Conservation (phyloP, 176 grass and related monocot species). For the Urochloa ruziziensis region DNA sequence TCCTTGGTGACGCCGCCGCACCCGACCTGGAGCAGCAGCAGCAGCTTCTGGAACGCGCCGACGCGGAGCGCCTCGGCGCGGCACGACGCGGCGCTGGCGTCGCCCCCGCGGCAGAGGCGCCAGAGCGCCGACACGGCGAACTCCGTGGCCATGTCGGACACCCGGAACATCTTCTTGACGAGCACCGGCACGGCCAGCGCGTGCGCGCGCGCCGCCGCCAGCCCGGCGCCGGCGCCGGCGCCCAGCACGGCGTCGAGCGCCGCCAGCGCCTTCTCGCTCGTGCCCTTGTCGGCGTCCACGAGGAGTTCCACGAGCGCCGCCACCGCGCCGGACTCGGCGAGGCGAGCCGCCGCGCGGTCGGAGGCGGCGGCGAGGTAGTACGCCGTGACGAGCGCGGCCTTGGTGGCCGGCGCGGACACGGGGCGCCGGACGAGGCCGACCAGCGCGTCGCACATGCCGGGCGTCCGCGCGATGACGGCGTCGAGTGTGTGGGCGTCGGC, state of each 20-base stretch:
- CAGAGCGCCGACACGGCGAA: constrained; percentile 91
- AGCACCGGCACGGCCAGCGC: constrained; percentile 66
- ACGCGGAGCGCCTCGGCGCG: constrained; percentile 63
- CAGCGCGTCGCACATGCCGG: constrained; percentile 40
- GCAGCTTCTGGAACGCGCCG: constrained; percentile 86
- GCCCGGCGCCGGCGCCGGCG: constrained; percentile 46
- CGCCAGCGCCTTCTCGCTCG: constrained; percentile 67
- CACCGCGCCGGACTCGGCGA: constrained; percentile 37
- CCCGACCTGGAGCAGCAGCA: constrained; percentile 87
- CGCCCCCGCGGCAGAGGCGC: constrained; percentile 64
- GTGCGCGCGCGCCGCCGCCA: constrained; percentile 37
- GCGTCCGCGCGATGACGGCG: constrained; percentile 25
- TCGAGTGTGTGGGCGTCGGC: constrained; percentile 31
- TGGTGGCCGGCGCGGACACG: constrained; percentile 58
- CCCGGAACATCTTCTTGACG: constrained; percentile 89
- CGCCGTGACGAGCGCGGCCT: constrained; percentile 62
- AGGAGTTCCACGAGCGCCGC: constrained; percentile 46
- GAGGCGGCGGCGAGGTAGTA: constrained; percentile 51
- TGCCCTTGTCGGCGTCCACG: constrained; percentile 70
- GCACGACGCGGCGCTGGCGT: constrained; percentile 31
- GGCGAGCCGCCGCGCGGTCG: constrained; percentile 23
- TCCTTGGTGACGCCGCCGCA: constrained; percentile 81
- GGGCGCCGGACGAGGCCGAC: constrained; percentile 41
- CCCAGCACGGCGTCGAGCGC: constrained; percentile 51
- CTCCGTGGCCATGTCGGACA: constrained; percentile 88